Evolutionary conservation across 192 early-diverging fungal genomes (phyloP).

Genomic region (Umbelopsis sp.): DNA sequence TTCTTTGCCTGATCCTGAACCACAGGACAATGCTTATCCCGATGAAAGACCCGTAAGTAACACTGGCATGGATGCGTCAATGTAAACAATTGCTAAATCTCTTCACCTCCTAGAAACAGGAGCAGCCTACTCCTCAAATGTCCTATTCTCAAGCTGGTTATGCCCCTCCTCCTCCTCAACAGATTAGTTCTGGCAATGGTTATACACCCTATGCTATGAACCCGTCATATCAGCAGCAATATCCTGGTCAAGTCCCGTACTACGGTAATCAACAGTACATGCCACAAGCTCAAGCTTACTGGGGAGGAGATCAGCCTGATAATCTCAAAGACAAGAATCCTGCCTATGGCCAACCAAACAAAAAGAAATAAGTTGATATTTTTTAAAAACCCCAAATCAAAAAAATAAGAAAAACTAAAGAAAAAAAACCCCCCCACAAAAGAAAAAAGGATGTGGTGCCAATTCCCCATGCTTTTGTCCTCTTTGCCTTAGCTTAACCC

Average conservation of each 20-base stretch:
- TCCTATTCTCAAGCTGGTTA: slow-evolving; percentile 5
- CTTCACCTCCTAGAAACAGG: neutral
- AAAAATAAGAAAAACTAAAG: neutral
- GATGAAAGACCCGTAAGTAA: neutral
- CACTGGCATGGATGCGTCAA: neutral
- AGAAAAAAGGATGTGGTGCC: neutral
- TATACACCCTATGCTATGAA: slow-evolving; percentile 15
- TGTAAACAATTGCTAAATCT: no score
- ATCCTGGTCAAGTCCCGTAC: slow-evolving; percentile 7
- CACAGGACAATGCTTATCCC: neutral
- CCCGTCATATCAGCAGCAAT: slow-evolving; percentile 15
- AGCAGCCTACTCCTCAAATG: slow-evolving; percentile 7
- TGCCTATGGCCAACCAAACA: slow-evolving; percentile 11
- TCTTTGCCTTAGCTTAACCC: neutral
- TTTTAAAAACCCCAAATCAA: neutral
- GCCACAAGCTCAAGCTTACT: slow-evolving; percentile 13
- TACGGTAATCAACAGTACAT: slow-evolving; percentile 8
- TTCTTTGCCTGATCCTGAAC: slow-evolving; percentile 3
- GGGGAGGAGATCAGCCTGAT: slow-evolving; percentile 8
- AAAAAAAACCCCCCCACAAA: neutral
- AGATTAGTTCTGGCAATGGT: slow-evolving; percentile 6
- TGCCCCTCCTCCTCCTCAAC: slow-evolving; percentile 7
- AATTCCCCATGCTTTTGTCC: neutral
- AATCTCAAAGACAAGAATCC: slow-evolving; percentile 16
- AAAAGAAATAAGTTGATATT: neutral